phyloP scores from a whole-genome alignment of 2,329 filamentous ascomycete genomes.

The Blastomyces emzantsi region DNA sequence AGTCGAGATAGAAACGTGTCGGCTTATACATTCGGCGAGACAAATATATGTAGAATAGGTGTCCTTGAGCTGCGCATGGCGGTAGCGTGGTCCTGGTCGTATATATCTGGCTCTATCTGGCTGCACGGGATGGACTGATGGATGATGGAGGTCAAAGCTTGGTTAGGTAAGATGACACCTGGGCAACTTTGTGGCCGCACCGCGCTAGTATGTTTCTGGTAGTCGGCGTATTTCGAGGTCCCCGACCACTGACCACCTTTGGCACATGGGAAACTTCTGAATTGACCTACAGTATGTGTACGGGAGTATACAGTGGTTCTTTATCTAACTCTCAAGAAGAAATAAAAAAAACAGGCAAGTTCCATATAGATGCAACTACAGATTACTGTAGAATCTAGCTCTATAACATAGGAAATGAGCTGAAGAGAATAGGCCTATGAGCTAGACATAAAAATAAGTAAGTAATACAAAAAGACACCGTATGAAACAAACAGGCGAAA shows the following conservation, averaged over 20 bases:
- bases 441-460: no score
- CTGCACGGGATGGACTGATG: background rate
- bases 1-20: background rate
- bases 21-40: background rate
- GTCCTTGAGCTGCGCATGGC: background rate
- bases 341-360: background rate
- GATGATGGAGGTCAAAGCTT: background rate
- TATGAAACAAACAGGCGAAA: background rate
- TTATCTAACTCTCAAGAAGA: background rate
- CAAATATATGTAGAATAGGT: background rate
- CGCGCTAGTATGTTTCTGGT: constrained; percentile 3
- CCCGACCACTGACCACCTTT: no score
- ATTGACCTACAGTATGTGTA: no score
- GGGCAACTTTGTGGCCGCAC: constrained; percentile 1
- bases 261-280: background rate
- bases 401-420: background rate
- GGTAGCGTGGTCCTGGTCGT: background rate
- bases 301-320: no score
- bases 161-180: constrained; percentile 8
- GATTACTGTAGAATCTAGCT: background rate
- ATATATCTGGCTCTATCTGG: background rate
- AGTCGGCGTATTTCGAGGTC: background rate
- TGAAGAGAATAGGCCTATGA: background rate
- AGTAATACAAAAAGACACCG: no score
- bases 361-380: background rate